A percentile compares a stretch with the other conserved stretches of the same genome.
Conservation (phyloP, 495 filamentous ascomycete species). For the Hypoxylon subgilvum region DNA sequence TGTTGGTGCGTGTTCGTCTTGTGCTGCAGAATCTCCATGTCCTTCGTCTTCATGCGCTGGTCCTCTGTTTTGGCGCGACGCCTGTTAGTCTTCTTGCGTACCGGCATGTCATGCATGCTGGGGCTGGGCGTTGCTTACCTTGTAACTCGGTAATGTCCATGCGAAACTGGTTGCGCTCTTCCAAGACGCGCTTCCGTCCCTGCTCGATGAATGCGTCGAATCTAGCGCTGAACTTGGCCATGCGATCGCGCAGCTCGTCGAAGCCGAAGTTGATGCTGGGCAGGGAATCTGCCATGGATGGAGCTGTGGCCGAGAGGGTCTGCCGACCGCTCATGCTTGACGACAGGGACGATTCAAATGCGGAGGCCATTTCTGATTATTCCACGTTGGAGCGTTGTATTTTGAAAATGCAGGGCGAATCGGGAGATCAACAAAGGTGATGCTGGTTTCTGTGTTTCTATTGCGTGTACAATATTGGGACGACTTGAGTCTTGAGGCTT, state of each 20-base stretch:
- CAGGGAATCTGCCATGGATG: constrained; percentile 73
- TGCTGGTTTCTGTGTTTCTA: constrained; percentile 7
- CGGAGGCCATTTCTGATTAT: constrained; percentile 61
- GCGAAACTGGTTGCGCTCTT: constrained; percentile 91
- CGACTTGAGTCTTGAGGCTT: neutral
- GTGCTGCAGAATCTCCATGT: constrained; percentile 81
- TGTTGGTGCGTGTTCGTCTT: constrained; percentile 79
- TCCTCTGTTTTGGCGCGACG: constrained; percentile 65
- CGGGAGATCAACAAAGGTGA: neutral
- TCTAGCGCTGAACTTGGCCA: constrained; percentile 87
- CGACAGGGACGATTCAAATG: constrained; percentile 79
- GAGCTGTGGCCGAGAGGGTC: constrained; percentile 57
- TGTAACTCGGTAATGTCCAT: constrained; percentile 88
- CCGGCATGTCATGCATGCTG: constrained; percentile 2
- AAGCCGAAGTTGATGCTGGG: constrained; percentile 95
- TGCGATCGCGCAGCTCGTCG: constrained; percentile 91
- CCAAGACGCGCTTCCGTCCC: constrained; percentile 83
- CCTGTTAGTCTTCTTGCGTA: constrained; percentile 1
- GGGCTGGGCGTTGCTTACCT: constrained; percentile 59
- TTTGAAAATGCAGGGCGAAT: neutral
- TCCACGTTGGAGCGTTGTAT: neutral
- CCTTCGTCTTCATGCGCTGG: constrained; percentile 82
- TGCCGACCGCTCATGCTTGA: constrained; percentile 72
- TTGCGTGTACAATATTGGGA: constrained; percentile 16
- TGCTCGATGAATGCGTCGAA: constrained; percentile 95